Conservation (phyloP, 2,329 filamentous ascomycete genomes). For the Ophiostoma tasmaniense region DNA sequence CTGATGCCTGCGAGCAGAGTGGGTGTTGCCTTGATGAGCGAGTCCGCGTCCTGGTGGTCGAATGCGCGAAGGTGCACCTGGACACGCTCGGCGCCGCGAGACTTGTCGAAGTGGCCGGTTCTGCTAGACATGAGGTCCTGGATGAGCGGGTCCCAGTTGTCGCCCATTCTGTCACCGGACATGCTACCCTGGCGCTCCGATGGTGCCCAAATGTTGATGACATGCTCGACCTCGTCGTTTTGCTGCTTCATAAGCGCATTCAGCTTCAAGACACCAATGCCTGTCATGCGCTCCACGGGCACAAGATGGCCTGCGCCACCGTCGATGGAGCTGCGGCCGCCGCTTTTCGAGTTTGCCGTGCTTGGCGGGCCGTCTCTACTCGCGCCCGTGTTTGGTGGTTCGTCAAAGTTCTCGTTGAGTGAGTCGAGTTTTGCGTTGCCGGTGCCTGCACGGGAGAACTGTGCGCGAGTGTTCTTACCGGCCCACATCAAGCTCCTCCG, state of each 20-base stretch:
- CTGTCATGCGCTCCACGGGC: slow-evolving; percentile 59
- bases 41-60: slow-evolving; percentile 66
- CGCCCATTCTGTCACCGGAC: slow-evolving; percentile 49
- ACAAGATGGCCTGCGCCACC: slow-evolving; percentile 27
- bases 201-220: slow-evolving; percentile 69
- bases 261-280: slow-evolving; percentile 68
- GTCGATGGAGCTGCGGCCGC: slow-evolving; percentile 12
- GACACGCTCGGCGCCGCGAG: slow-evolving; percentile 63
- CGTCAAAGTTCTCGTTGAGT: slow-evolving; percentile 45
- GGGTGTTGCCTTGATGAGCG: slow-evolving; percentile 75
- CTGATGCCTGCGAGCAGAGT: slow-evolving; percentile 75
- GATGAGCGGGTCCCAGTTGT: slow-evolving; percentile 67
- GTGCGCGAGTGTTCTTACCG: slow-evolving; percentile 45
- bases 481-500: slow-evolving; percentile 65
- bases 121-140: slow-evolving; percentile 64
- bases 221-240: slow-evolving; percentile 63
- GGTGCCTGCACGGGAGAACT: slow-evolving; percentile 43
- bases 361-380: slow-evolving; percentile 45
- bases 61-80: slow-evolving; percentile 76
- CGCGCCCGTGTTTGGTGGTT: slow-evolving; percentile 29
- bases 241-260: slow-evolving; percentile 66
- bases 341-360: slow-evolving; percentile 44
- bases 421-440: slow-evolving; percentile 44
- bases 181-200: slow-evolving; percentile 36
- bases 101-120: slow-evolving; percentile 66